Evolutionary conservation across 192 early-diverging fungal genomes (phyloP), one percentile per base, ranked within the genome.

Genomic region (Linnemannia elongata): DNA sequence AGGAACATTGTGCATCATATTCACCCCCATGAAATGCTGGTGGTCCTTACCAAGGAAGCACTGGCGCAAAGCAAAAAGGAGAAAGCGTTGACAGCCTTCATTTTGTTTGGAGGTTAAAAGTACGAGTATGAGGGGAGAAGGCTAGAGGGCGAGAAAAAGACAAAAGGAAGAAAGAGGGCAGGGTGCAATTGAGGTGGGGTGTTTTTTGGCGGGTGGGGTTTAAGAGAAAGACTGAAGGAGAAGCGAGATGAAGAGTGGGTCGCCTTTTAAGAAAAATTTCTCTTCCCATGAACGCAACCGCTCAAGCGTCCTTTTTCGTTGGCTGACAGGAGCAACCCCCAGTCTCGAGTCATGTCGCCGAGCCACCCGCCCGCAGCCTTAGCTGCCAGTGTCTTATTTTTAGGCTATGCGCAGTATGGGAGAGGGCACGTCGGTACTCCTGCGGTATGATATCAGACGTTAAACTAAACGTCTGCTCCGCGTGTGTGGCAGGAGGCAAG

Each of bases 211-310:
- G 74, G 74, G 35, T 75, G 74, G 74, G 74, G 54, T 75, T 75
- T 55, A 57, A 75, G 74, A 75, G 74, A 57, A 54, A 38, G 74
- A 57, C 42, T 74, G 72, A 74, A 49, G 35, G 74, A 75, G 49
- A 75, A 75, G 74, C 35, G 74, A 75, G 74, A 60, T 75, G 74
- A 57, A 22, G 74, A 75, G 54, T 75, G 74, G 54, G 49, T 60
- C 74, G 54, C 74, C 74, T 75, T 75, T 75, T 75, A 75, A 75
- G 74, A 75, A 55, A 74, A 74, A 75, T 75, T 75, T 75, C 74
- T 75, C 74, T 57, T 75, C 74, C 52, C 54, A 39, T 75, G 52
- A 75, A 54, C 36, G 74, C 74, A 75, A 55, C 74, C 49, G 74
- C 74, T 75, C 74, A 55, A 75, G 54, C 74, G 33, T 54, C 54